Evolutionary conservation across 2,329 filamentous ascomycete genomes (phyloP), one percentile per base, ranked within the genome.

Genomic region (Penicillium sp.): DNA sequence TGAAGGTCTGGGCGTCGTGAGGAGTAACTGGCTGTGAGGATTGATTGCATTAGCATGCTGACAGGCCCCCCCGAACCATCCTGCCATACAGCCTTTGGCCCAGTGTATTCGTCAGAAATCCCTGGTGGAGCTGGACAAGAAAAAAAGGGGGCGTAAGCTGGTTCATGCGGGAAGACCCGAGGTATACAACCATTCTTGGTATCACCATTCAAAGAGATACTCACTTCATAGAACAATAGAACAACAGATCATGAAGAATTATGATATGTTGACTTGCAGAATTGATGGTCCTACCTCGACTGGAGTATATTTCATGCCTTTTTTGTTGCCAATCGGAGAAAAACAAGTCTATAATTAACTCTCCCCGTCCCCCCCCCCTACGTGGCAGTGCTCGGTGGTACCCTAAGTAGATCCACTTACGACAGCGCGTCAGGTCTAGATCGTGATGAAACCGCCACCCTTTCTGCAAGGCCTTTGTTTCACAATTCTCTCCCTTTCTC

Each of bases 401-500:
- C 21, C 37, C 37, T 42, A 23, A 23, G 14, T 5, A 40, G 44
- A 46, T 50, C 58, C 55, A 60, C 55, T 26, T 28, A 23, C 31
- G 39, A 43, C 48, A 46, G 23, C 34, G 43, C 29, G 37, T 29
- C 47, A 49, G 47, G 57, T 57, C 59, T 60, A 57, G 56, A 56
- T 56, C 44, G n/a, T 14, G 29, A 50, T 59, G 58, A 64, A 64
- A 61, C 55, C 36, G 31, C 18, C 52, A 40, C 54, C 55, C 51
- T 52, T 53, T 48, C 44, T 40, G 53, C 53, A 26, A 18, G 45
- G 29, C 9, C 18, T 24, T 4, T 23, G 54, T 62, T 59, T 59
- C 55, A 57, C 8, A 39, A 51, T 48, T 42, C 19, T n/a, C 16
- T 6, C 23, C 19, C 29, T 21, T 42, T 42, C 23, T 33, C 37